Evolutionary conservation across 257 asterid genomes (phyloP), one percentile per base, ranked within the genome.

Genomic region (Hygrophila difformis): DNA sequence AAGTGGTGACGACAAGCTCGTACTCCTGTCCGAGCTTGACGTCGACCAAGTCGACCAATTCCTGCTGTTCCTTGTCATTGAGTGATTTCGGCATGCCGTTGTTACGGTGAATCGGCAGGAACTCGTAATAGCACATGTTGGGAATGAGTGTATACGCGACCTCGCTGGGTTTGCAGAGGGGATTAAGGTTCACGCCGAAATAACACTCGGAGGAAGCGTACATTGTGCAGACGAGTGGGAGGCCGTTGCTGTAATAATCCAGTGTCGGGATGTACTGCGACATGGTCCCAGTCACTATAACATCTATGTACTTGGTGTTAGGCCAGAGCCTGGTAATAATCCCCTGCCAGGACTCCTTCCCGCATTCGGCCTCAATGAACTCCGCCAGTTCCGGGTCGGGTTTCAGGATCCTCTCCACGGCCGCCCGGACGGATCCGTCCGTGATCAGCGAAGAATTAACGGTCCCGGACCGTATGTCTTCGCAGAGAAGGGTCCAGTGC

Each of bases 281-380:
- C 89, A 79, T 79, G 9, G 89, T 67, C 49, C 89, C 89, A 0
- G 89, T 79, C 35, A 79, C 89, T 45, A 79, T 79, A 47, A 79
- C 89, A 57, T 79, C 89, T 0, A 79, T 52, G 47, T 79, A 79
- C 55, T 75, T 75, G 0, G 84, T 79, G 18, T 75, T 79, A 22
- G 89, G 84, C 89, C 89, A 79, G 24, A 79, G 18, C 60, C 81
- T 59, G 0, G 79, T 59, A 17, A 79, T 79, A 8, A 79, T 79
- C 53, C 89, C 84, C 51, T 59, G 62, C 89, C 84, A 72, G 6
- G 75, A 69, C 5, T 40, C 60, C 51, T 46, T 69, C 0, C 74
- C n/a, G 28, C 89, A 79, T 48, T 75, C 84, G 2, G 37, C 22
- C 58, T 79, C 79, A 0, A 79, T 53, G 29, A 75, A 75, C 18